phyloP scores from a whole-genome alignment of 306 rosid species.

The Arachis hypogaea region DNA sequence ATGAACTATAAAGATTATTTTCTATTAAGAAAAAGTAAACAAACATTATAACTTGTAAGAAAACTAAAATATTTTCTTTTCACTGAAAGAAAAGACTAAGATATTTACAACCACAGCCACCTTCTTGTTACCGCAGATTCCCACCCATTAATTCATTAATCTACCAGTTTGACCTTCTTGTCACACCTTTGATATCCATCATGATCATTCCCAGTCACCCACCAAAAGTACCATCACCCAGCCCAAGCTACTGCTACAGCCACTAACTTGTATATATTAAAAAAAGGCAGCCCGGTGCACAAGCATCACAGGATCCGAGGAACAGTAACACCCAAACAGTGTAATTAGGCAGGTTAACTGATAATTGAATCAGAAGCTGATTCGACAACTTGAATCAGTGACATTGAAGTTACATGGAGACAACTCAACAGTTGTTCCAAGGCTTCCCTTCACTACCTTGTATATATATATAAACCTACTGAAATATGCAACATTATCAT shows the following conservation, averaged over 20 bases:
- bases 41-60: background rate
- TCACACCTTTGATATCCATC: conserved; percentile 20
- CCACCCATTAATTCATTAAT: conserved; percentile 12
- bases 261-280: conserved; percentile 1
- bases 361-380: too few relatives aligned
- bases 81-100: too few relatives aligned
- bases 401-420: too few relatives aligned
- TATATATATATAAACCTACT: background rate
- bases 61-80: conserved; percentile 23
- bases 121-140: conserved; percentile 12
- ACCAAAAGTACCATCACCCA: conserved; percentile 21
- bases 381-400: too few relatives aligned
- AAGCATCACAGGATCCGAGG: too few relatives aligned
- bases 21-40: background rate
- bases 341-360: too few relatives aligned
- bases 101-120: conserved; percentile 17
- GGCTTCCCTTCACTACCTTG: too few relatives aligned
- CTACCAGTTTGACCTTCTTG: conserved; percentile 31
- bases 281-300: too few relatives aligned
- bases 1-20: conserved; percentile 10
- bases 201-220: conserved; percentile 27
- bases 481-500: conserved; percentile 30
- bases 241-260: conserved; percentile 13
- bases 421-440: too few relatives aligned
- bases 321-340: too few relatives aligned